Base-by-base conservation (phyloP, 2,329 filamentous ascomycete species). In the Neophaeococcomyces aloes region DNA sequence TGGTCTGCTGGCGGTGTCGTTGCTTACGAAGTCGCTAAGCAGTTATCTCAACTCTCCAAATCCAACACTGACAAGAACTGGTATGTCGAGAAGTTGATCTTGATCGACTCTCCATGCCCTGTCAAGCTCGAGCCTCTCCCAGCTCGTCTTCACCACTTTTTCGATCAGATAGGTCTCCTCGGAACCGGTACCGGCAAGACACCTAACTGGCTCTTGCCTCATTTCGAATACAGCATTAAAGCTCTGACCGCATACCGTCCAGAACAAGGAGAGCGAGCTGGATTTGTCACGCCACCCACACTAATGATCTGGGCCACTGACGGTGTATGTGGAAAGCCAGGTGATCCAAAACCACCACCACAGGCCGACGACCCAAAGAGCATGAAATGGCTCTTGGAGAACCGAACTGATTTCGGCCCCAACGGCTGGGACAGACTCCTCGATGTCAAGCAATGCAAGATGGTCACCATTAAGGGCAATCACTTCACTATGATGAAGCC, bases 111-210 rank as follows among this genome's bases (percentile, higher is more conserved):
- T 0, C 79, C 79, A 1, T 78, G 72, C 54, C 79, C 78, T 2
- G 65, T 78, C 47, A 78, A 76, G 6, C 75, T 87, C 6, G 78
- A 85, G 61, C 77, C 78, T 15, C 71, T 83, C 1, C 83, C 83
- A 2, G 58, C 61, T 15, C 63, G 65, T 25, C 60, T 74, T 13
- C 71, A 73, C 54, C 61, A 67, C 45, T 71, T 69, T 61, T 71
- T 69, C 51, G 62, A 69, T 45, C 57, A 59, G 7, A 61, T 70
- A 33, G 65, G 66, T 19, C 58, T 74, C 31, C 68, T 74, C 42
- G 68, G 67, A 11, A 61, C 63, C 32, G 65, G 64, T 38, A 64
- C 64, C 29, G 57, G 59, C 18, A 64, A 62, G 35, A 62, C 65
- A 4, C 70, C 70, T 1, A 61, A 61, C 32, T 73, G 69, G 69